phyloP scores from a whole-genome alignment of 1,284 basidiomycete genomes.

The Ceratorhiza oryzae-sativae region DNA sequence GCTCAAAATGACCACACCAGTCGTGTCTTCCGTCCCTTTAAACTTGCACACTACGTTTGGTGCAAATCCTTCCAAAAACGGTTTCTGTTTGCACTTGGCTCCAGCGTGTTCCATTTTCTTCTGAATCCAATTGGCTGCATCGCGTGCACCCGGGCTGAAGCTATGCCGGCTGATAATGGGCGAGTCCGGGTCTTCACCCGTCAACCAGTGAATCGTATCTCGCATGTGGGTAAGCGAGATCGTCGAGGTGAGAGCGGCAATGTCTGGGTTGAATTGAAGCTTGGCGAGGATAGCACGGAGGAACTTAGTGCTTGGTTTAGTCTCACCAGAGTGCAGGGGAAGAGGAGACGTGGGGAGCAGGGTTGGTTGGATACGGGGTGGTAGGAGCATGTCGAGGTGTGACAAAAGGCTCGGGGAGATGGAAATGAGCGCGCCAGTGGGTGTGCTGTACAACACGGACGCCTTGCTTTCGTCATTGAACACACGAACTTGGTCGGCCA shows the following conservation, averaged over 20 bases:
- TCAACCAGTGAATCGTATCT: conserved; percentile 77
- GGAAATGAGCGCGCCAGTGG: conserved; percentile 42
- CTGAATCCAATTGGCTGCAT: conserved; percentile 80
- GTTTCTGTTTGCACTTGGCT: conserved; percentile 69
- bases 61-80: conserved; percentile 74
- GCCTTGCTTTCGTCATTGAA: not conserved
- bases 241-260: conserved; percentile 68
- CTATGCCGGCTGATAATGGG: conserved; percentile 78
- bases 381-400: conserved; percentile 35
- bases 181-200: conserved; percentile 75
- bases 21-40: conserved; percentile 25
- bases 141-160: conserved; percentile 70
- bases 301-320: conserved; percentile 33
- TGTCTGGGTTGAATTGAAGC: conserved; percentile 52
- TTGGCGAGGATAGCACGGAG: conserved; percentile 32
- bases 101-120: conserved; percentile 73
- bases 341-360: conserved; percentile 38
- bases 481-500: not conserved
- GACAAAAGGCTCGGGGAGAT: conserved; percentile 34
- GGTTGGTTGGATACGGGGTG: conserved; percentile 38
- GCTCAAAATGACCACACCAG: conserved; percentile 19
- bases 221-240: conserved; percentile 69
- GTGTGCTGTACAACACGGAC: conserved; percentile 37
- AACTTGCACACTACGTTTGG: conserved; percentile 79
- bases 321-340: conserved; percentile 2